phyloP scores from a whole-genome alignment of 148 eudicot species.

The Camellia lanceoleosa region DNA sequence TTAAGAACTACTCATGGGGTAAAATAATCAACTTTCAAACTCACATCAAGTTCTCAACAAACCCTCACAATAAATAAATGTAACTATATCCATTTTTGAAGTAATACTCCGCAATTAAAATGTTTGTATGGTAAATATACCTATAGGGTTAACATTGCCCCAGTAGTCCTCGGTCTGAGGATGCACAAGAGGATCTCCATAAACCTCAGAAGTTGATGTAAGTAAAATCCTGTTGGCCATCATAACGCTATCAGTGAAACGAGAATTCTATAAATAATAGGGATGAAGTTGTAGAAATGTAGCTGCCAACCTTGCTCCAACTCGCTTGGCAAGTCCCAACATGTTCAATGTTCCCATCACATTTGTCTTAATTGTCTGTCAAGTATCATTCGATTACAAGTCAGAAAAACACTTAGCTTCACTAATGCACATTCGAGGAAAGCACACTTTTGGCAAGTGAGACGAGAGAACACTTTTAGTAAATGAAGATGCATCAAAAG shows the following conservation, averaged over 20 bases:
- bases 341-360: slow-evolving; percentile 97
- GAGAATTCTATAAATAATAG: background rate
- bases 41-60: background rate
- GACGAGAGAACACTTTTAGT: background rate
- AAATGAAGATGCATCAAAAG: slow-evolving; percentile 3
- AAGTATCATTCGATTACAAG: slow-evolving; percentile 8
- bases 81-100: background rate
- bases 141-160: slow-evolving; percentile 99
- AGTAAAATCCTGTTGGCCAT: slow-evolving; percentile 66
- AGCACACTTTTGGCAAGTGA: background rate
- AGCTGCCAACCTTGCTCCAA: slow-evolving; percentile 77
- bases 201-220: slow-evolving; percentile 94
- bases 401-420: background rate
- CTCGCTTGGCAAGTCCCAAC: slow-evolving; percentile 98
- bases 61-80: background rate
- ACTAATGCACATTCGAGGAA: background rate
- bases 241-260: background rate
- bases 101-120: background rate
- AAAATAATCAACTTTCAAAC: background rate
- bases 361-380: slow-evolving; percentile 93
- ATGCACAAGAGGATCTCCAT: slow-evolving; percentile 95
- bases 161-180: slow-evolving; percentile 92
- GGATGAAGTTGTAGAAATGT: background rate
- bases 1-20: background rate
- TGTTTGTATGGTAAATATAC: slow-evolving; percentile 26